phyloP scores from a whole-genome alignment of 768 basidiomycete genomes.

The Gautieria morchelliformis region DNA sequence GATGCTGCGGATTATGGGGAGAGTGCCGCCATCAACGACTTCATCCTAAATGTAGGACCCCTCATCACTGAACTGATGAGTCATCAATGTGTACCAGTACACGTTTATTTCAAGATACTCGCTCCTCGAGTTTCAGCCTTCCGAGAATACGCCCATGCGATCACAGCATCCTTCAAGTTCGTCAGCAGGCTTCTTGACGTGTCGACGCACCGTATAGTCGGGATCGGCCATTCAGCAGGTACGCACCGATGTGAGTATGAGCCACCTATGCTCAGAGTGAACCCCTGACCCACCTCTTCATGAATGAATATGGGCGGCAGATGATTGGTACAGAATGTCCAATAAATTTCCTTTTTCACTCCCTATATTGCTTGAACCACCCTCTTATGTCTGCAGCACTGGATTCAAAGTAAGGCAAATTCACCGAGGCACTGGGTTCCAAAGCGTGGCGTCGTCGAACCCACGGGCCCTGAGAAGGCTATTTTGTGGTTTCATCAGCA shows the following conservation, averaged over 20 bases:
- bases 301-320: constrained; percentile 17
- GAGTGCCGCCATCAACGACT: constrained; percentile 3
- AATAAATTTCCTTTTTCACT: constrained; percentile 19
- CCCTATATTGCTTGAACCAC: constrained; percentile 39
- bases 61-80: too few relatives aligned
- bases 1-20: constrained; percentile 5
- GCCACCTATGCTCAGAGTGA: background rate
- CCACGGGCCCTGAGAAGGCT: constrained; percentile 35
- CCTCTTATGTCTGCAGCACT: constrained; percentile 30
- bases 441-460: constrained; percentile 26
- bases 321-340: constrained; percentile 4
- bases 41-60: background rate
- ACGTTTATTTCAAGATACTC: background rate
- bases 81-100: background rate
- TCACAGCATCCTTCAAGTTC: constrained; percentile 27
- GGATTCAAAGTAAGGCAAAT: constrained; percentile 27
- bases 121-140: constrained; percentile 19
- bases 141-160: constrained; percentile 29
- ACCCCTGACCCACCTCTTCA: background rate
- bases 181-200: constrained; percentile 18
- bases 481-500: constrained; percentile 32
- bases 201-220: constrained; percentile 28
- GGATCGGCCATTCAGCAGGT: constrained; percentile 37
- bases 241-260: constrained; percentile 27
- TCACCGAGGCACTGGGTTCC: constrained; percentile 29